Evolutionary conservation across 306 rosid species (phyloP), one percentile per base, ranked within the genome.

Genomic region (Datisca glomerata): DNA sequence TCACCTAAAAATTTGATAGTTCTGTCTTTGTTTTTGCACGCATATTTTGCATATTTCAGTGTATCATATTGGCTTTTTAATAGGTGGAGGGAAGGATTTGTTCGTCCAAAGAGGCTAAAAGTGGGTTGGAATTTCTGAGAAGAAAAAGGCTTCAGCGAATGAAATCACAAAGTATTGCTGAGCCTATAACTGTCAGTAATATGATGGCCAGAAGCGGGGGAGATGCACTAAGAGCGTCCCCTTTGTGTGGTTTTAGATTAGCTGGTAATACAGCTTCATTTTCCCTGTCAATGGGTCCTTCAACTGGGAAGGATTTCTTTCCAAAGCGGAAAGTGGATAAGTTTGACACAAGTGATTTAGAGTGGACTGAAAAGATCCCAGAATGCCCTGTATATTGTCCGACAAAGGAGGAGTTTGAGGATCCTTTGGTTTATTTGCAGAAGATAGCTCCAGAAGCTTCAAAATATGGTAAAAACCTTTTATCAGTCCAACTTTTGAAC

Each of bases 381-480:
- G 92, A 84, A 48, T 91, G 98, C 53, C 98, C 98, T 57, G 86
- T 85, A 18, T 91, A 80, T 55, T 64, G 57, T 60, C 98, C 98
- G 15, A 74, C 96, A 27, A 78, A 64, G 63, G 94, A 85, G 32
- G 98, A 91, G 56, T 91, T 91, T 49, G 86, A 75, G 61, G 94
- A 91, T 61, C 98, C 98, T 61, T 65, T 84, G 69, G 59, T 73
- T 64, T 91, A 80, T 48, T 67, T 91, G 74, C 96, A 91, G 68
- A 91, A 78, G 70, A 84, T 91, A 55, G 80, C 96, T 24, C 94
- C 94, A 31, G 96, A 84, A 70, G 98, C 98, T 45, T 78, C 96
- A 24, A 84, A 63, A 78, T 80, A 78, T 65, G 98, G 98, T 91
- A 74, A 52, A 11, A 8, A 31, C n/a, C 36, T 5, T 31, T n/a